phyloP scores from a whole-genome alignment of 768 basidiomycete species.

The Mycena pura region DNA sequence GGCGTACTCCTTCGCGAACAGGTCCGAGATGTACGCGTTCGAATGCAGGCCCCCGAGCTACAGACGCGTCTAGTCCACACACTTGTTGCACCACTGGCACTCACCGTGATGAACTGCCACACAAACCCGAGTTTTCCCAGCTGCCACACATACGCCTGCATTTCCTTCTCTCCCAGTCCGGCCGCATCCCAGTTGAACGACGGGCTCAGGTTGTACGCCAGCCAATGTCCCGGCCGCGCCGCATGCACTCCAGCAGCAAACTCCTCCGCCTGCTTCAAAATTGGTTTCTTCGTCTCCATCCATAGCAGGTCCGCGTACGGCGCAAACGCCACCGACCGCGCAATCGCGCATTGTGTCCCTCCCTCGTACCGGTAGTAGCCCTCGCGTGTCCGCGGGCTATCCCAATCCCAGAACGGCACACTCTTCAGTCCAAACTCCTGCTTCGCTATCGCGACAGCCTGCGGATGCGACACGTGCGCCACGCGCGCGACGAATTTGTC shows the following conservation, averaged over 20 bases:
- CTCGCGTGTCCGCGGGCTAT: constrained; percentile 91
- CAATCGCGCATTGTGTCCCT: constrained; percentile 92
- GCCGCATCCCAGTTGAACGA: constrained; percentile 96
- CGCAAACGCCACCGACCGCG: constrained; percentile 90
- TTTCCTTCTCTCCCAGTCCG: constrained; percentile 83
- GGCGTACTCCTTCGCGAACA: constrained; percentile 87
- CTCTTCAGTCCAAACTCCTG: constrained; percentile 75
- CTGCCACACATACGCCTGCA: constrained; percentile 90
- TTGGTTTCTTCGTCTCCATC: constrained; percentile 98
- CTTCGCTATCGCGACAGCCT: constrained; percentile 78
- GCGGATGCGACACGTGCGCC: constrained; percentile 70
- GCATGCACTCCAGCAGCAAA: constrained; percentile 90
- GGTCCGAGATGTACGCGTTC: constrained; percentile 94
- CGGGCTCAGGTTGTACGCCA: constrained; percentile 95
- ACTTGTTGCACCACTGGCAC: constrained; percentile 33
- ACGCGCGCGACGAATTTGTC: constrained; percentile 69
- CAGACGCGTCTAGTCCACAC: background rate
- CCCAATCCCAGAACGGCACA: constrained; percentile 94
- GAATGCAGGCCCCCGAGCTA: constrained; percentile 97
- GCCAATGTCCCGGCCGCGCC: constrained; percentile 88
- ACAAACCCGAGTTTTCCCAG: constrained; percentile 95
- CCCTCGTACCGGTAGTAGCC: constrained; percentile 98
- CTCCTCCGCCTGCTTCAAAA: constrained; percentile 88
- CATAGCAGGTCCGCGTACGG: constrained; percentile 92
- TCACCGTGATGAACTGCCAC: constrained; percentile 98